These are phyloP conservation scores for Phaeotremella skinneri DNA, from an alignment of 768 basidiomycete species.

Conservation along the genomic window DNA sequence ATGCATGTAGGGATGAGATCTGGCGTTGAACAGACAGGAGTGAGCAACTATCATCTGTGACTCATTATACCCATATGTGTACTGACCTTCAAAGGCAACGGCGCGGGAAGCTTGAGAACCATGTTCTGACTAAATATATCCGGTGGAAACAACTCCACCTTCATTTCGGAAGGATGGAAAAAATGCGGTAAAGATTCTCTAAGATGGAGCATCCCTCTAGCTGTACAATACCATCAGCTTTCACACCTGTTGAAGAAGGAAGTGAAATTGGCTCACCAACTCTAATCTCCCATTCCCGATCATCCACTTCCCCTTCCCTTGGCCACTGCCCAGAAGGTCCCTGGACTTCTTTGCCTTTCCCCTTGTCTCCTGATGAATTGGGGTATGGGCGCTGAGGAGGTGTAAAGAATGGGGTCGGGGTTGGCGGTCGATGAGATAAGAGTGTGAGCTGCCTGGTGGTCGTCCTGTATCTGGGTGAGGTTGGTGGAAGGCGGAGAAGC, in stretches of 20 bases:
- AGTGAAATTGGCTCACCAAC: slow-evolving; percentile 39
- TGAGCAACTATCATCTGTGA: background rate
- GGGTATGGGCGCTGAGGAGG: background rate
- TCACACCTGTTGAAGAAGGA: background rate
- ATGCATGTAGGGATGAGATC: slow-evolving; percentile 44
- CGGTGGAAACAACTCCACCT: slow-evolving; percentile 40
- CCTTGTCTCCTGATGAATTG: slow-evolving; percentile 22
- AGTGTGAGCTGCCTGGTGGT: background rate
- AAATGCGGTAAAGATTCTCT: slow-evolving; percentile 44
- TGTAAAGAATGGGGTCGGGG: background rate
- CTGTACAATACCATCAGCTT: slow-evolving; percentile 7
- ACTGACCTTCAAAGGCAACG: slow-evolving; percentile 48
- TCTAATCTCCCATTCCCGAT: slow-evolving; percentile 48
- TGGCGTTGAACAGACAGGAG: slow-evolving; percentile 10
- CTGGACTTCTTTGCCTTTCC: slow-evolving; percentile 16
- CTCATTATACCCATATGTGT: background rate
- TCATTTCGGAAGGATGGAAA: slow-evolving; percentile 34
- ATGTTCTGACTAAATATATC: slow-evolving; percentile 45
- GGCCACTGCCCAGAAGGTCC: slow-evolving; percentile 11
- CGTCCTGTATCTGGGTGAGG: too few relatives aligned
- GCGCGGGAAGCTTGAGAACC: slow-evolving; percentile 43
- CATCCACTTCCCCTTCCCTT: slow-evolving; percentile 38
- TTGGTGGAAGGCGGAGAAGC: too few relatives aligned
- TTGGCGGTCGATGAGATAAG: background rate
- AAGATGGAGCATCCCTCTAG: slow-evolving; percentile 46